Percentiles rank a stretch among this genome's conserved stretches.
These are phyloP conservation scores for Spongiforma sp. DNA, from an alignment of 1,284 basidiomycete genomes.

Conservation along the genomic window DNA sequence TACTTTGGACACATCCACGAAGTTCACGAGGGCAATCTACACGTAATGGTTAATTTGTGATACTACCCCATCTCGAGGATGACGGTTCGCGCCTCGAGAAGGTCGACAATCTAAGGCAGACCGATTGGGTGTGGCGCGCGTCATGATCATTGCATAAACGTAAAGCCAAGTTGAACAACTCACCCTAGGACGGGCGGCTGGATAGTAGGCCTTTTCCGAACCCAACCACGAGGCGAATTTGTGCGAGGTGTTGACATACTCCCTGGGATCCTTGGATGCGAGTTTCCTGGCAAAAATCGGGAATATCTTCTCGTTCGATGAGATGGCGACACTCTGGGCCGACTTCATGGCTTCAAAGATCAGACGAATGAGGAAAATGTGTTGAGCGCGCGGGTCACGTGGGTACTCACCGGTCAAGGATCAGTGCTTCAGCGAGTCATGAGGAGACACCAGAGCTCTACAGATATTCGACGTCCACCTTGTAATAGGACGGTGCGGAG, in stretches of 20 bases:
- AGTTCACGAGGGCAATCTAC: slow-evolving; percentile 30
- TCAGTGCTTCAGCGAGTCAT: no score
- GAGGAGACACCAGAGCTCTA: no score
- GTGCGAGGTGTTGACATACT: slow-evolving; percentile 22
- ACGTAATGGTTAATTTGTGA: no score
- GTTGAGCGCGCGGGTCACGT: no score
- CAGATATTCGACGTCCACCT: no score
- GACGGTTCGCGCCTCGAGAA: slow-evolving; percentile 29
- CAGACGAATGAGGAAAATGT: no score
- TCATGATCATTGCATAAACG: no score
- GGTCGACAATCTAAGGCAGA: slow-evolving; percentile 30
- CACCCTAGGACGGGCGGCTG: slow-evolving; percentile 34
- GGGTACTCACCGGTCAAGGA: no score
- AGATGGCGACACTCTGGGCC: slow-evolving; percentile 24
- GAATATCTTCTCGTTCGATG: slow-evolving; percentile 35
- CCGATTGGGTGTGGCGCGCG: background rate
- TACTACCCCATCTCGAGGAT: no score
- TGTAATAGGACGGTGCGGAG: no score
- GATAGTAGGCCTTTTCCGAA: slow-evolving; percentile 39
- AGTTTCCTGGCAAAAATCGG: slow-evolving; percentile 35
- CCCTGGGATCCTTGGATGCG: slow-evolving; percentile 25
- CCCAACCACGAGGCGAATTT: slow-evolving; percentile 30
- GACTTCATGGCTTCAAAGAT: slow-evolving; percentile 23
- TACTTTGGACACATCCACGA: slow-evolving; percentile 18
- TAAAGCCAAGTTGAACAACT: no score